These are phyloP conservation scores for Diversispora epigaea DNA, from an alignment of 192 early-diverging fungal species.

Conservation along the genomic window DNA sequence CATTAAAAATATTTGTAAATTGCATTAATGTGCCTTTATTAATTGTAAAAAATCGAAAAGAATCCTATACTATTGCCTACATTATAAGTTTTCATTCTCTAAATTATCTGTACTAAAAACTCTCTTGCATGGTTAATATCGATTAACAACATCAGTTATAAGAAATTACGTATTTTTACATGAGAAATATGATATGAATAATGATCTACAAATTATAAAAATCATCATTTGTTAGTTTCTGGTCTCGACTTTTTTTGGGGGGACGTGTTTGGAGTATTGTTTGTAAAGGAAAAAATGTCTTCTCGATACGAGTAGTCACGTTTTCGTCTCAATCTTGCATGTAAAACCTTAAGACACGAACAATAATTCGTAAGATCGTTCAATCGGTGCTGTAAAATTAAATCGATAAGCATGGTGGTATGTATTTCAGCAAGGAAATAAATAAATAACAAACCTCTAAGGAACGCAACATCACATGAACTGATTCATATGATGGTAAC, in stretches of 20 bases:
- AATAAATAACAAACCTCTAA: slow-evolving; percentile 24
- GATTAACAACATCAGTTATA: too few species aligned
- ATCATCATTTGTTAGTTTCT: too few species aligned
- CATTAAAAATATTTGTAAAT: too few species aligned
- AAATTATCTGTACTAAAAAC: too few species aligned
- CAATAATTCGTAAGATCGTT: slow-evolving; percentile 13
- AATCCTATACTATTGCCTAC: too few species aligned
- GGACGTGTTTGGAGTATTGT: slow-evolving; percentile 18
- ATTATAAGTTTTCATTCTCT: too few species aligned
- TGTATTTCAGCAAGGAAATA: not conserved
- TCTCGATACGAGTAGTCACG: slow-evolving; percentile 10
- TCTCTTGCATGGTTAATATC: too few species aligned
- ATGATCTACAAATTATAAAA: too few species aligned
- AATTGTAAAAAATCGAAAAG: too few species aligned
- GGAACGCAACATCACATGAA: slow-evolving; percentile 27
- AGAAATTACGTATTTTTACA: too few species aligned
- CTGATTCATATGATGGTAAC: slow-evolving; percentile 21
- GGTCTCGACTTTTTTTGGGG: not conserved
- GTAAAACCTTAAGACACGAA: slow-evolving; percentile 9
- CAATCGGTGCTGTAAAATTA: slow-evolving; percentile 11
- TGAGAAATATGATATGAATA: too few species aligned
- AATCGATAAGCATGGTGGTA: slow-evolving; percentile 20
- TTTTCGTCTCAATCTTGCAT: slow-evolving; percentile 19
- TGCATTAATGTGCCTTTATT: too few species aligned
- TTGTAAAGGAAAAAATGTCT: slow-evolving; percentile 16